A percentile compares a stretch with the other conserved stretches of the same genome.
These are phyloP conservation scores for Tulasnella sp. DNA, from an alignment of 768 basidiomycete genomes.

Conservation along the genomic window DNA sequence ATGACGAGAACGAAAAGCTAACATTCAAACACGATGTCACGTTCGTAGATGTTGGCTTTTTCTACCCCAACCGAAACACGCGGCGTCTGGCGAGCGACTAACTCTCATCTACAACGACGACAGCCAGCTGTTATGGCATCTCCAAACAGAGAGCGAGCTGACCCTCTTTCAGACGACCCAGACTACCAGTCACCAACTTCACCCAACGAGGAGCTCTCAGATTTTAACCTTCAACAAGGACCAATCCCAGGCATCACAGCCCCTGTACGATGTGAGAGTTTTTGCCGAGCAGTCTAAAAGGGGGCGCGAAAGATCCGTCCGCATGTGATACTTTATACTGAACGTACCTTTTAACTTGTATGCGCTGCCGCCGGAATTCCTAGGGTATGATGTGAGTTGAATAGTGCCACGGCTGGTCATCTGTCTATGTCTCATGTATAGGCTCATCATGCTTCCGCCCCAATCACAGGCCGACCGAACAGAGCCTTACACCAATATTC, in stretches of 20 bases:
- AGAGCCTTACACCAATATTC: slow-evolving; percentile 72
- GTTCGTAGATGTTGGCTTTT: slow-evolving; percentile 31
- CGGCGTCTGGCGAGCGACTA: slow-evolving; percentile 21
- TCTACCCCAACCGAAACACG: slow-evolving; percentile 27
- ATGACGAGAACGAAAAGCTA: no score
- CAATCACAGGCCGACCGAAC: slow-evolving; percentile 59
- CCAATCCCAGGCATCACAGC: slow-evolving; percentile 20
- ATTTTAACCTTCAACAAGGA: neutral
- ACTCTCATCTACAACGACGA: slow-evolving; percentile 33
- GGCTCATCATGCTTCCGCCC: neutral
- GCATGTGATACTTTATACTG: no score
- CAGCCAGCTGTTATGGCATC: slow-evolving; percentile 54
- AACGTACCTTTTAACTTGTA: no score
- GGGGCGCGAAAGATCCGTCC: no score
- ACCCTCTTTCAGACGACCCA: slow-evolving; percentile 30
- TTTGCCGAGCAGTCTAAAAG: neutral
- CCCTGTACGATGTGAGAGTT: slow-evolving; percentile 67
- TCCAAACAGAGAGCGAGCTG: slow-evolving; percentile 20
- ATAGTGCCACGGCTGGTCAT: neutral
- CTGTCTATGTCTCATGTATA: neutral
- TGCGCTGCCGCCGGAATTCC: neutral
- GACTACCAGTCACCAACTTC: slow-evolving; percentile 27
- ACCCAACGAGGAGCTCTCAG: slow-evolving; percentile 44
- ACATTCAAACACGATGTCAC: no score
- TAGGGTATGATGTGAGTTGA: slow-evolving; percentile 17